phyloP scores from a whole-genome alignment of 345 rosid species.

The Lagerstroemia speciosa region DNA sequence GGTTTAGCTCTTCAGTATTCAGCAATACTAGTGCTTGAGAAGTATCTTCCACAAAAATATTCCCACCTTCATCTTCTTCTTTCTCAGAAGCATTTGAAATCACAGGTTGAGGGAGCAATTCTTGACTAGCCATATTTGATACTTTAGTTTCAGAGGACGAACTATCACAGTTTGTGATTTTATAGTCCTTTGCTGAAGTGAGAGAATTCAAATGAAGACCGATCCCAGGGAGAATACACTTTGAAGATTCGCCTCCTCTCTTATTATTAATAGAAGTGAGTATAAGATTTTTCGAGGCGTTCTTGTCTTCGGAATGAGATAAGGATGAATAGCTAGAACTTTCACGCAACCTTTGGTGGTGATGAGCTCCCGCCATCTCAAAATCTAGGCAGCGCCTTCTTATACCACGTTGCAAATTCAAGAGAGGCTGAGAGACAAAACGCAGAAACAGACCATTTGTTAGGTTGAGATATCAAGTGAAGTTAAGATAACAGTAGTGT shows the following conservation, averaged over 20 bases:
- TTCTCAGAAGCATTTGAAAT: conserved; percentile 31
- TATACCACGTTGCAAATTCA: conserved; percentile 67
- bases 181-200: conserved; percentile 42
- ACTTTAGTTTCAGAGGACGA: conserved; percentile 34
- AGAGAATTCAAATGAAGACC: conserved; percentile 91
- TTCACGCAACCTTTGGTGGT: conserved; percentile 34
- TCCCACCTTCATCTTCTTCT: conserved; percentile 30
- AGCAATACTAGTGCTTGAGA: conserved; percentile 34
- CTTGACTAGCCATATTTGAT: conserved; percentile 32
- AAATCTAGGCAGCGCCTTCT: conserved; percentile 94
- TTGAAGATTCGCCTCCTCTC: conserved; percentile 35
- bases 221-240: conserved; percentile 66
- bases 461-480: background rate
- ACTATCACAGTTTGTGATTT: conserved; percentile 29
- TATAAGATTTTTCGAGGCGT: conserved; percentile 21
- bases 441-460: background rate
- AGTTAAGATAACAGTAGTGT: background rate
- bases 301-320: conserved; percentile 20
- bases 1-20: conserved; percentile 48
- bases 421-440: conserved; percentile 32
- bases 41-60: conserved; percentile 40
- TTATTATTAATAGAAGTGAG: conserved; percentile 24
- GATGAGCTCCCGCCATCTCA: conserved; percentile 50
- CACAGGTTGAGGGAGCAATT: conserved; percentile 31
- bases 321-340: conserved; percentile 22